phyloP scores from a whole-genome alignment of 1,284 basidiomycete genomes.

The Vanrija pseudolonga region DNA sequence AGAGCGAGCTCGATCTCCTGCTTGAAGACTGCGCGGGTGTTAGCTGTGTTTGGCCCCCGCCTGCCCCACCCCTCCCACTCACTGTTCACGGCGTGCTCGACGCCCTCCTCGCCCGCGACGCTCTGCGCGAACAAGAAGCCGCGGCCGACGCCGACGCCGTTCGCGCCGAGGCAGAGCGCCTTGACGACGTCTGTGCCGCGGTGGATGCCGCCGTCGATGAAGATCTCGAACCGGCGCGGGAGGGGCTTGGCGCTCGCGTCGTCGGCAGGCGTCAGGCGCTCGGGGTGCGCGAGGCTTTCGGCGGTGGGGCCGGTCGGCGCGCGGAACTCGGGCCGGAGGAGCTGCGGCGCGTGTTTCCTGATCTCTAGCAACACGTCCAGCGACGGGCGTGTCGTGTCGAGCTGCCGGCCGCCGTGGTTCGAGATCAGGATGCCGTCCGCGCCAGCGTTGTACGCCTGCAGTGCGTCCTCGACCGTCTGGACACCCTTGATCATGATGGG shows the following conservation, averaged over 20 bases:
- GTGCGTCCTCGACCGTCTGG: slow-evolving; percentile 52
- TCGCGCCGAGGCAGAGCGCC: slow-evolving; percentile 84
- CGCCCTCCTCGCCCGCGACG: slow-evolving; percentile 80
- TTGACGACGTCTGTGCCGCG: slow-evolving; percentile 90
- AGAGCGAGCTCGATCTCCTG: slow-evolving; percentile 66
- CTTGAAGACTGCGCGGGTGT: slow-evolving; percentile 29
- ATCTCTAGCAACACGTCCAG: slow-evolving; percentile 73
- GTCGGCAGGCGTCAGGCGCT: slow-evolving; percentile 57
- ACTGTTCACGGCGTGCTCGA: slow-evolving; percentile 62
- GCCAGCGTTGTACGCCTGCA: slow-evolving; percentile 50
- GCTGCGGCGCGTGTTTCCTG: slow-evolving; percentile 49
- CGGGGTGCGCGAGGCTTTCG: slow-evolving; percentile 59
- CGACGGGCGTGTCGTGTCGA: slow-evolving; percentile 59
- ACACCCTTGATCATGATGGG: slow-evolving; percentile 81
- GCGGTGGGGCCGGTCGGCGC: slow-evolving; percentile 29
- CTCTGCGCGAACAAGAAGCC: slow-evolving; percentile 89
- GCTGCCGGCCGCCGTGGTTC: slow-evolving; percentile 54
- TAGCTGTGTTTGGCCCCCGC: not conserved
- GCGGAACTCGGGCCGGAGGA: slow-evolving; percentile 39
- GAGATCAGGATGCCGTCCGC: slow-evolving; percentile 53
- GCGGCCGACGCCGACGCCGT: slow-evolving; percentile 81
- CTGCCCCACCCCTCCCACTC: slow-evolving; percentile 24
- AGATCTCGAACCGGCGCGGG: slow-evolving; percentile 57
- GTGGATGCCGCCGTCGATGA: slow-evolving; percentile 80
- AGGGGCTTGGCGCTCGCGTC: not conserved